Evolutionary conservation across 495 filamentous ascomycete genomes (phyloP), one percentile per base, ranked within the genome.

Genomic region (Clavariopsis aquatica): DNA sequence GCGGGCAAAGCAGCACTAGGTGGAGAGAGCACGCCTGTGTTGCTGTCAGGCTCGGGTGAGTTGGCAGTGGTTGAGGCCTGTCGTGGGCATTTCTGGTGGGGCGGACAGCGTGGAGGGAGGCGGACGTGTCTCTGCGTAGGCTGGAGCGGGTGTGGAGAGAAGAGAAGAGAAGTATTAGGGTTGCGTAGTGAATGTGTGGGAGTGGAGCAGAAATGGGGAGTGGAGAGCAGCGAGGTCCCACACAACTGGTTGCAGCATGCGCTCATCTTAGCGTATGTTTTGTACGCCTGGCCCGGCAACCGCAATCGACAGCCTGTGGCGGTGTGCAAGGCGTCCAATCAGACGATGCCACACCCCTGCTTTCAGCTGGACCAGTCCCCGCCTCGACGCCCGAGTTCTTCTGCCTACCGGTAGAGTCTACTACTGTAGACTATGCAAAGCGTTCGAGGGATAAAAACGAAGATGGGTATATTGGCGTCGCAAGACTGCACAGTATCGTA

Each of bases 21-120:
- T 34, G 36, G 23, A 63, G 26, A 43, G 45, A 31, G 57, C 27
- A 23, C 17, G 17, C 12, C 41, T 49, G 61, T 60, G 36, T 3
- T 19, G 49, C 52, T 29, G 43, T 55, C 54, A 41, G 58, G 51
- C 56, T 63, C 43, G 49, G 38, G 45, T 63, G 68, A 52, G 59
- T 59, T 70, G 68, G 68, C 68, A 56, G 53, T 41, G 57, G 36
- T 58, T 49, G 61, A 38, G 23, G 66, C 56, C 53, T 59, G 64
- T 22, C 7, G 12, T 24, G 54, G 59, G 52, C 68, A 66, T 64
- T 59, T 45, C 68, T 59, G 55, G 29, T 54, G 57, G 9, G 26
- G 63, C 63, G 58, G 63, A 60, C 58, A 60, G 53, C 68, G 52
- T 38, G 58, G 19, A 24, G 31, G 68, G n/a, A 47, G 34, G 51